phyloP scores from a whole-genome alignment of 2,329 filamentous ascomycete genomes.

The Thelonectria olida region DNA sequence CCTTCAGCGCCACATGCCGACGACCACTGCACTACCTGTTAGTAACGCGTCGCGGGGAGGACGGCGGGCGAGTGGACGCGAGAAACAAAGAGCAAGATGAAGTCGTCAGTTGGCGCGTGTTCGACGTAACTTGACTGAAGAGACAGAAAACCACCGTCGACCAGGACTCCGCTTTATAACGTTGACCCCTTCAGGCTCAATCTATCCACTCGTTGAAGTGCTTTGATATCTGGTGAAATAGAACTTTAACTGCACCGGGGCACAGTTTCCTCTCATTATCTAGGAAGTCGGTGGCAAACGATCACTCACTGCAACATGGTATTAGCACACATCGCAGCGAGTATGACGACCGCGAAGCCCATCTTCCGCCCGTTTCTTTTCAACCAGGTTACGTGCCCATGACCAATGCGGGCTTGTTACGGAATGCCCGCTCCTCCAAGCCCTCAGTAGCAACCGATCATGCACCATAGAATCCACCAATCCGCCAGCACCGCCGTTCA shows the following conservation, averaged over 20 bases:
- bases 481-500: background rate
- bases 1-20: slow-evolving; percentile 47
- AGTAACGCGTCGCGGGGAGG: slow-evolving; percentile 16
- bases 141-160: background rate
- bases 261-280: no score
- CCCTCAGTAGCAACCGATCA: background rate
- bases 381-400: background rate
- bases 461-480: slow-evolving; percentile 6
- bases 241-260: no score
- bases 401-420: background rate
- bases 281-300: no score
- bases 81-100: background rate
- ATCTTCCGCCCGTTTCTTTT: background rate
- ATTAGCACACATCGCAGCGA: slow-evolving; percentile 9
- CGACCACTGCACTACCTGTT: slow-evolving; percentile 26
- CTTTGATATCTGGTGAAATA: no score
- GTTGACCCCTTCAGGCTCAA: no score
- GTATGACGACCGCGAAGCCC: background rate
- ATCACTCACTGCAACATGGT: no score
- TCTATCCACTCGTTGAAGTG: no score
- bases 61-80: background rate
- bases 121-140: background rate
- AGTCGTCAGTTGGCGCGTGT: slow-evolving; percentile 7
- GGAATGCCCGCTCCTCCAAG: background rate
- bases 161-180: no score